phyloP scores from a whole-genome alignment of 305 asterid species.

The Solanum hybrid region DNA sequence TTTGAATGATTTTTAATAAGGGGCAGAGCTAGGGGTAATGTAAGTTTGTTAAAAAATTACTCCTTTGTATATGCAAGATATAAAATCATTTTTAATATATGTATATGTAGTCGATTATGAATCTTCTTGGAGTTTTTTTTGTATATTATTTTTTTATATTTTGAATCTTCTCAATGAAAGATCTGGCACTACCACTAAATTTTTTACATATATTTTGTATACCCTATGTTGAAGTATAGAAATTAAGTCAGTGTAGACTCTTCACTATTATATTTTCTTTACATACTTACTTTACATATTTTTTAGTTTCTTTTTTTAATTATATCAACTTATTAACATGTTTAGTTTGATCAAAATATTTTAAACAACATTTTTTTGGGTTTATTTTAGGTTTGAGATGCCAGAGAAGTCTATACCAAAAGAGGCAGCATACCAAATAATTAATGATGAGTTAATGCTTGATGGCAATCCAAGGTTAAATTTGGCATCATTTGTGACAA shows the following conservation, averaged over 20 bases:
- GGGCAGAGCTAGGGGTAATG: not conserved
- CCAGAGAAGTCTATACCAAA: slow-evolving; percentile 33
- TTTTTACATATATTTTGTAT: not conserved
- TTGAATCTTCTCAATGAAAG: not conserved
- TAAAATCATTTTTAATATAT: not conserved
- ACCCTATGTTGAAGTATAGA: not conserved
- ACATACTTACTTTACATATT: too few relatives aligned
- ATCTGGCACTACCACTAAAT: not conserved
- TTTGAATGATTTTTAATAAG: not conserved
- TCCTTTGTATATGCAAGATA: not conserved
- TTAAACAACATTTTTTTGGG: not conserved
- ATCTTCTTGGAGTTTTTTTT: not conserved
- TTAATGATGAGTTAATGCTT: slow-evolving; percentile 48
- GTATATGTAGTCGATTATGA: not conserved
- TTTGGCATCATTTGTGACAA: slow-evolving; percentile 42
- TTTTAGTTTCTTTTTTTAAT: too few relatives aligned
- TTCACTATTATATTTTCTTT: not conserved
- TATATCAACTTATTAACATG: not conserved
- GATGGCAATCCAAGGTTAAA: slow-evolving; percentile 47
- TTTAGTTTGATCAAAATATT: not conserved
- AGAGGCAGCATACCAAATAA: slow-evolving; percentile 46
- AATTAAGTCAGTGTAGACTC: not conserved
- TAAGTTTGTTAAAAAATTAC: not conserved
- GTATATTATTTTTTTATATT: not conserved
- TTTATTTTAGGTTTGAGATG: slow-evolving; percentile 24